Base-by-base conservation (phyloP, 2,329 filamentous ascomycete species). In the Ophiostoma sp. region DNA sequence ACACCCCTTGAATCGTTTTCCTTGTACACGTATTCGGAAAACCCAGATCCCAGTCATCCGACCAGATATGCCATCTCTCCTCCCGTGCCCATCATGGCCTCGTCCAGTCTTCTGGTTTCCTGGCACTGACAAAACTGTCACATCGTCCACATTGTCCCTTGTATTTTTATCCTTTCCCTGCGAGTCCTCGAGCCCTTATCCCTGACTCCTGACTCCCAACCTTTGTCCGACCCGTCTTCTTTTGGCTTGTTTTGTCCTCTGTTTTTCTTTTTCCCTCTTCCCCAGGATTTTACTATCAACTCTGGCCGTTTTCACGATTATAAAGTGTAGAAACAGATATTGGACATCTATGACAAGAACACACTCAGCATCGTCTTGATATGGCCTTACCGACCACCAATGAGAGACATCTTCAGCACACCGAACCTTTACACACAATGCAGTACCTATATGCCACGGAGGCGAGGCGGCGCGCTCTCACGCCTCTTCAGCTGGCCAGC, bases 1-100 rank as follows among this genome's bases (percentile, higher is more conserved):
- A n/a, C 44, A n/a, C 5, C 44, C 44, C 44, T n/a, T 27, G 11
- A 5, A n/a, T n/a, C 23, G 20, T 52, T 3, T 27, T 13, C 48
- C 17, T 57, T 11, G n/a, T n/a, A 57, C n/a, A 10, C 52, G 5
- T 27, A 10, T 27, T 27, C 52, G 52, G n/a, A 27, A 57, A 57
- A 57, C 52, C 52, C 27, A 17, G 52, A 57, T 57, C 52, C n/a
- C 52, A 57, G 52, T 57, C 52, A 27, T 57, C 52, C 52, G 52
- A n/a, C 10, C 23, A 57, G 27, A 57, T 57, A 57, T 27, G 13
- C 52, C 20, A n/a, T 3, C 27, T 57, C 52, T 13, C 52, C 11
- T 48, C 52, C 52, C 52, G 52, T 57, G 23, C 10, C 52, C 4
- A 57, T 57, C n/a, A 31, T 27, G 3, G 52, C 23, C 23, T 57